Conservation (phyloP, 1,284 basidiomycete genomes). For the Boletus mariae region DNA sequence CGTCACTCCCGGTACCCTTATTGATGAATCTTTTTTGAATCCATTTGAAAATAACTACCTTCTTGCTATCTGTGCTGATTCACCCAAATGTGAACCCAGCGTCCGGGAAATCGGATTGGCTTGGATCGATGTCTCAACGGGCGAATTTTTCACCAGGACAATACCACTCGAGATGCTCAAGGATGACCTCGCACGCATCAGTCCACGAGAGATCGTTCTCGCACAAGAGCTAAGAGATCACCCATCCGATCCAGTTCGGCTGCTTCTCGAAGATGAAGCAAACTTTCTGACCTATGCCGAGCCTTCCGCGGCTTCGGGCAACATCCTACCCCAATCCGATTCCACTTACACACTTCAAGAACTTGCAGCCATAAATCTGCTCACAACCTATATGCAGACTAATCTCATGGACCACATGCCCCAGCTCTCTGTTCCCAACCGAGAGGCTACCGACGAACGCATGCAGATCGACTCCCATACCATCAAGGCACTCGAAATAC, state of each 20-base stretch:
- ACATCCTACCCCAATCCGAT: constrained; percentile 2
- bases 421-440: constrained; percentile 53
- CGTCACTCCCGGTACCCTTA: constrained; percentile 88
- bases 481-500: constrained; percentile 84
- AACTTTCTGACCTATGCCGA: constrained; percentile 48
- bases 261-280: constrained; percentile 48
- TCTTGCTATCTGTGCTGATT: constrained; percentile 56
- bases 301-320: constrained; percentile 12
- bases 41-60: constrained; percentile 87
- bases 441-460: constrained; percentile 52
- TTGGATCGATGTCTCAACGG: constrained; percentile 95
- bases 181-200: constrained; percentile 82
- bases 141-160: constrained; percentile 82
- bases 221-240: constrained; percentile 41
- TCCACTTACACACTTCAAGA: constrained; percentile 42
- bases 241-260: constrained; percentile 43
- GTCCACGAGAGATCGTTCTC: constrained; percentile 81
- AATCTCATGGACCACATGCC: constrained; percentile 84
- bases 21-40: constrained; percentile 85
- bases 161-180: constrained; percentile 55
- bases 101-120: constrained; percentile 54
- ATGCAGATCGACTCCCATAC: constrained; percentile 94
- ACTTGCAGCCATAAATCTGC: constrained; percentile 56
- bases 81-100: constrained; percentile 5
- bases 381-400: constrained; percentile 66